Percentiles rank a stretch among this genome's conserved stretches.
Evolutionary conservation across 164 flowering plant genomes (phyloP).

Genomic region (Nelumbo lutea): DNA sequence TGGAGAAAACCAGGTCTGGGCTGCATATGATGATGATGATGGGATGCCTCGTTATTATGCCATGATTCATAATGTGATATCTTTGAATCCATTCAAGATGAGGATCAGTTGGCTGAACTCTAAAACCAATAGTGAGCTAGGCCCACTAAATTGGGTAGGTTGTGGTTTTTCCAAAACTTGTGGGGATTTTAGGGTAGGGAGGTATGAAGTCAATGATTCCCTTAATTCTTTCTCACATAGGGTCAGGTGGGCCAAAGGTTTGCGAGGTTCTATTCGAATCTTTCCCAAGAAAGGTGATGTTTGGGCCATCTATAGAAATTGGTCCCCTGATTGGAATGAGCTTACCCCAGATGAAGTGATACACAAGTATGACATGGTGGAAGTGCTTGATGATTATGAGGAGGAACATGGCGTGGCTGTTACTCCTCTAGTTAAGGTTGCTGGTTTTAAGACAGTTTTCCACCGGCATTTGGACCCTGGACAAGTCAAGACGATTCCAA

Average conservation of each 20-base stretch:
- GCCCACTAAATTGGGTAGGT: constrained; percentile 16
- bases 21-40: constrained; percentile 33
- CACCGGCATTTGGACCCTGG: constrained; percentile 38
- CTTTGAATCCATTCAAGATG: constrained; percentile 31
- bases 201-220: constrained; percentile 13
- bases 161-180: constrained; percentile 19
- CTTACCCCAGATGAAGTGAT: constrained; percentile 36
- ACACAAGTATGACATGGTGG: constrained; percentile 49
- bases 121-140: constrained; percentile 15
- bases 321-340: constrained; percentile 54
- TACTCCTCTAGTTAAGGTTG: constrained; percentile 42
- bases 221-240: constrained; percentile 34
- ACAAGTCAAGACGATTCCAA: constrained; percentile 31
- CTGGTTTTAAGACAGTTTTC: constrained; percentile 47
- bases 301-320: constrained; percentile 40
- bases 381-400: constrained; percentile 37
- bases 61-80: constrained; percentile 21
- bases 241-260: constrained; percentile 21
- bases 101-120: constrained; percentile 25
- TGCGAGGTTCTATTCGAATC: constrained; percentile 18
- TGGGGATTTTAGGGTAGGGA: constrained; percentile 24
- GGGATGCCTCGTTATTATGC: constrained; percentile 32
- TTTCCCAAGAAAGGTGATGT: constrained; percentile 24
- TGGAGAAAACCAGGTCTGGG: constrained; percentile 25
- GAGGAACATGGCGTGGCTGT: constrained; percentile 34